These are phyloP conservation scores for Aspergillus sclerotiicarbonarius DNA, from an alignment of 495 filamentous ascomycete genomes.

Conservation along the genomic window DNA sequence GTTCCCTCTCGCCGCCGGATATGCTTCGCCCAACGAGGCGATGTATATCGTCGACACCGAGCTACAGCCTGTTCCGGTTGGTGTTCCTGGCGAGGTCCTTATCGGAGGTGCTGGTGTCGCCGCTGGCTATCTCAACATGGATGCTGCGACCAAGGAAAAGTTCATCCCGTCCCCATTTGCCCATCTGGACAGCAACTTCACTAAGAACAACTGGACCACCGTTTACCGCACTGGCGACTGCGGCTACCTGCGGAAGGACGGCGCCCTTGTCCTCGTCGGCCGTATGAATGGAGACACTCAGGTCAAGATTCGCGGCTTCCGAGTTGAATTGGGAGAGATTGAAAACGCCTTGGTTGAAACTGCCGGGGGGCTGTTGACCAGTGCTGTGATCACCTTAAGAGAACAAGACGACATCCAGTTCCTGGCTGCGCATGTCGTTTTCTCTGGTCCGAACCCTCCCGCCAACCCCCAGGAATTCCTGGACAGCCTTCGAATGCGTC, in stretches of 20 bases:
- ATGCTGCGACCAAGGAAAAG: slow-evolving; percentile 25
- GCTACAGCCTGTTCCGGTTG: slow-evolving; percentile 42
- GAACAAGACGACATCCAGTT: slow-evolving; percentile 8
- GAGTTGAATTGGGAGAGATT: slow-evolving; percentile 47
- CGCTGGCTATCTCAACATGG: slow-evolving; percentile 39
- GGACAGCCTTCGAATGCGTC: slow-evolving; percentile 1
- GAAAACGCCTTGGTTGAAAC: slow-evolving; percentile 29
- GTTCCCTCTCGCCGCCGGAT: background rate
- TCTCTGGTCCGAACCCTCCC: background rate
- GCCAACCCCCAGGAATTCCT: background rate
- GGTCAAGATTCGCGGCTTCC: slow-evolving; percentile 47
- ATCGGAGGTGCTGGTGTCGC: slow-evolving; percentile 37
- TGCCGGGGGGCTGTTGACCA: slow-evolving; percentile 16
- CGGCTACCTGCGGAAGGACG: slow-evolving; percentile 23
- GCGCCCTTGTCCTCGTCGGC: slow-evolving; percentile 25
- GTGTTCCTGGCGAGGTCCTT: slow-evolving; percentile 40
- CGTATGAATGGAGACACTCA: slow-evolving; percentile 37
- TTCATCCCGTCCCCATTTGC: too few relatives aligned
- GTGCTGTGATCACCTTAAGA: slow-evolving; percentile 30
- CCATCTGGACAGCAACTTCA: too few relatives aligned
- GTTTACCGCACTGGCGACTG: slow-evolving; percentile 22
- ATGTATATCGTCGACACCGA: slow-evolving; percentile 46
- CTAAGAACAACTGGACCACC: too few relatives aligned
- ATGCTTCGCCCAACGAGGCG: too few relatives aligned
- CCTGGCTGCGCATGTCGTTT: slow-evolving; percentile 33